Base-by-base conservation (phyloP, 768 basidiomycete genomes). In the Trametes villosa region DNA sequence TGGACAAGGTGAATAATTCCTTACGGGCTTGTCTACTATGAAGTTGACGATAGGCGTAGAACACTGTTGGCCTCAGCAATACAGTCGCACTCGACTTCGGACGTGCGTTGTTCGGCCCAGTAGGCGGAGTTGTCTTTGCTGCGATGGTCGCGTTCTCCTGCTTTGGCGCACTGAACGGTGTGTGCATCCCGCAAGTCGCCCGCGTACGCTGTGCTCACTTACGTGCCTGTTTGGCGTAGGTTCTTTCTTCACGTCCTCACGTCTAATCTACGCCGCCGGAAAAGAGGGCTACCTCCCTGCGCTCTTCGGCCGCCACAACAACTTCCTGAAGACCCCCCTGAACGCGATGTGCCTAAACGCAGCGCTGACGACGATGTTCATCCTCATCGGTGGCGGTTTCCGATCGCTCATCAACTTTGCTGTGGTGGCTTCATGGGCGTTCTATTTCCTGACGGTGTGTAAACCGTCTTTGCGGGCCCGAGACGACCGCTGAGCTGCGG, bases 21-120 rank as follows among this genome's bases (percentile, higher is more conserved):
- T n/a, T n/a, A n/a, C n/a, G n/a, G n/a, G n/a, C n/a, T n/a, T 24
- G 24, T n/a, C 22, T 15, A 6, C 17, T 47, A 36, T 42, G 45
- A 17, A 17, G 38, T 11, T 50, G 20, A 36, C 20, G 29, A 3
- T 30, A n/a, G 13, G 24, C 41, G 15, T 45, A 88, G 86, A 76
- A 66, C 33, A 84, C 82, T 5, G 91, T 94, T 12, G 85, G 82
- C n/a, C 73, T 82, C 51, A 94, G 92, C 69, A 94, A 94, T 64
- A 92, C 91, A 3, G 88, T 94, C 24, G 92, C 92, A 0, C 79
- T 96, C 64, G 97, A 99, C 73, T 99, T 96, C 67, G 96, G 96
- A 6, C 84, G 89, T 48, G 85, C 85, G 1, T 75, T 96, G 9
- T 92, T 96, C 64, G 96, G 96, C 3, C 85, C 88, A 5, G 74